A percentile compares a stretch with the other conserved stretches of the same genome.
Evolutionary conservation across 2,329 filamentous ascomycete genomes (phyloP).

Genomic region (Hymenoscyphus fructigenus): DNA sequence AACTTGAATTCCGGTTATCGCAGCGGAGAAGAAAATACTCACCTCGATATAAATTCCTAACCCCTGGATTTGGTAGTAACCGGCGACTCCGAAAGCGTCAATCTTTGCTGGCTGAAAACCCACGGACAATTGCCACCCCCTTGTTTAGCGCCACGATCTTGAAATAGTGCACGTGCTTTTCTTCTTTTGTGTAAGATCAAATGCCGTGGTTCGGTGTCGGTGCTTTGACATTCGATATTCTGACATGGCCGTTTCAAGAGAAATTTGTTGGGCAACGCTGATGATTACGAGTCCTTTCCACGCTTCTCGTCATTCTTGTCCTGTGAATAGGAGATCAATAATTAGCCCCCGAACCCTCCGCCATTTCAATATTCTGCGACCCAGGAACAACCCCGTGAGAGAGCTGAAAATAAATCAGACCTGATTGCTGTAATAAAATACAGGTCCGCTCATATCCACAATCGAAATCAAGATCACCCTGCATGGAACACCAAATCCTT

Average conservation of each 20-base stretch:
- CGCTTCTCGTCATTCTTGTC: no score
- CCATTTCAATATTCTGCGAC: no score
- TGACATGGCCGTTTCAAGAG: neutral
- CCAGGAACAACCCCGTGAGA: neutral
- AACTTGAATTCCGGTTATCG: no score
- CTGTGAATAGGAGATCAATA: no score
- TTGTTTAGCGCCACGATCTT: neutral
- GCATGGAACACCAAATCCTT: constrained; percentile 3
- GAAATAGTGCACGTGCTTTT: neutral
- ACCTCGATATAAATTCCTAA: no score
- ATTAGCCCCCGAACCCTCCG: no score
- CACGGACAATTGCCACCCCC: neutral
- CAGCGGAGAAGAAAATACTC: no score
- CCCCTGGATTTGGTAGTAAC: neutral
- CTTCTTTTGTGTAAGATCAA: neutral
- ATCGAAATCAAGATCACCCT: neutral
- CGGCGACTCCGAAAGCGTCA: neutral
- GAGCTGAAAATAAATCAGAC: neutral
- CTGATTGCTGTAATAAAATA: neutral
- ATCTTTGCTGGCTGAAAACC: neutral
- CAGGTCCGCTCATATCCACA: neutral
- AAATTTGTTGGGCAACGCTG: no score
- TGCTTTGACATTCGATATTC: neutral
- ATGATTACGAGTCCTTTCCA: neutral
- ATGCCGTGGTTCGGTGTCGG: neutral